These are phyloP conservation scores for Vanrija pseudolonga DNA, from an alignment of 1,284 basidiomycete genomes.

Conservation along the genomic window DNA sequence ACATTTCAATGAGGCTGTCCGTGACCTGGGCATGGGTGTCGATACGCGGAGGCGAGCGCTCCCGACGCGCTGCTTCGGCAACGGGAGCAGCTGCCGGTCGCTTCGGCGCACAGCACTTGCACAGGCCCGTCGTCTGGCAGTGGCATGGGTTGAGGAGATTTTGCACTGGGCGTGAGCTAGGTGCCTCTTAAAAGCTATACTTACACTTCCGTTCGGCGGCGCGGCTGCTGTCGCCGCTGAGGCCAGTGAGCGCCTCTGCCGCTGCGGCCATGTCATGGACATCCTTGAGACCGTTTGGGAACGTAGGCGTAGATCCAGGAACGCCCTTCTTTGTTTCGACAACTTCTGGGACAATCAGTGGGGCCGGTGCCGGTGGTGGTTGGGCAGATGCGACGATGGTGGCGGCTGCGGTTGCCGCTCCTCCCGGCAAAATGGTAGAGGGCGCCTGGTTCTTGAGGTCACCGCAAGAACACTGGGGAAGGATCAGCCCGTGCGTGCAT, in stretches of 20 bases:
- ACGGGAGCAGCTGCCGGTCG: neutral
- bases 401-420: conserved; percentile 52
- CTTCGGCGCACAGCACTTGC: conserved; percentile 58
- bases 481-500: conserved; percentile 5
- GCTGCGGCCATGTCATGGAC: conserved; percentile 48
- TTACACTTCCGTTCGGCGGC: conserved; percentile 32
- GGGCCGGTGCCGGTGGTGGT: neutral
- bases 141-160: conserved; percentile 48
- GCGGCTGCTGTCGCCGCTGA: conserved; percentile 24
- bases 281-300: conserved; percentile 49
- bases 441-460: conserved; percentile 23
- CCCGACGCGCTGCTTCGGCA: too few species aligned
- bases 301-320: conserved; percentile 41
- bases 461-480: conserved; percentile 38
- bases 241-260: conserved; percentile 38
- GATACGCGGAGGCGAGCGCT: neutral
- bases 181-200: conserved; percentile 49
- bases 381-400: neutral
- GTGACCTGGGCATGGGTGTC: conserved; percentile 14
- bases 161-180: conserved; percentile 21
- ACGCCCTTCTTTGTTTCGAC: conserved; percentile 39
- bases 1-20: conserved; percentile 34
- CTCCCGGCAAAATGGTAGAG: conserved; percentile 28
- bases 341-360: conserved; percentile 3
- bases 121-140: conserved; percentile 51